These are phyloP conservation scores for Leucocoprinus sp. DNA, from an alignment of 768 basidiomycete species.

Conservation along the genomic window DNA sequence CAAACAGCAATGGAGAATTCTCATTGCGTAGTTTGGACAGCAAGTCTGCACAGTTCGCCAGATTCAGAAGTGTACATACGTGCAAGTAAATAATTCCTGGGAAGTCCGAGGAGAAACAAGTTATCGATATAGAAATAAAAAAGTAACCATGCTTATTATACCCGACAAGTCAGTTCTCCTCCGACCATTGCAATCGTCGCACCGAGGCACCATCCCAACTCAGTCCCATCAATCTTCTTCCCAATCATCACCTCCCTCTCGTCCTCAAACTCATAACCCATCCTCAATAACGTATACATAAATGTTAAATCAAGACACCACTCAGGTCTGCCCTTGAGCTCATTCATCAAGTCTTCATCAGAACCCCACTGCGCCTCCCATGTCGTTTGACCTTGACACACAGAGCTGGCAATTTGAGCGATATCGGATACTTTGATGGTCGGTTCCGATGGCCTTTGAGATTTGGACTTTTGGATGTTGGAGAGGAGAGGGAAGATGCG, in stretches of 20 bases:
- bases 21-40: too few relatives aligned
- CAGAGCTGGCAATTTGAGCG: constrained; percentile 52
- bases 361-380: constrained; percentile 48
- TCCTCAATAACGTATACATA: constrained; percentile 78
- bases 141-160: constrained; percentile 15
- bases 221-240: constrained; percentile 83
- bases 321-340: constrained; percentile 80
- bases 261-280: constrained; percentile 85
- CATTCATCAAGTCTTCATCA: constrained; percentile 33
- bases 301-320: constrained; percentile 96
- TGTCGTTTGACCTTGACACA: constrained; percentile 60
- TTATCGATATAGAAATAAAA: too few relatives aligned
- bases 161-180: constrained; percentile 47
- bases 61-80: too few relatives aligned
- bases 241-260: constrained; percentile 65
- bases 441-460: constrained; percentile 13
- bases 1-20: too few relatives aligned
- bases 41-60: too few relatives aligned
- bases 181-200: constrained; percentile 73
- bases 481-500: constrained; percentile 73
- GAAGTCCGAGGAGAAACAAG: too few relatives aligned
- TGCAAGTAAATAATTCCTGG: too few relatives aligned
- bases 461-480: constrained; percentile 8
- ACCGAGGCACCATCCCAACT: constrained; percentile 90
- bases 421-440: constrained; percentile 48